Base-by-base conservation (phyloP, 2,329 filamentous ascomycete species). In the Xylaria sp. region DNA sequence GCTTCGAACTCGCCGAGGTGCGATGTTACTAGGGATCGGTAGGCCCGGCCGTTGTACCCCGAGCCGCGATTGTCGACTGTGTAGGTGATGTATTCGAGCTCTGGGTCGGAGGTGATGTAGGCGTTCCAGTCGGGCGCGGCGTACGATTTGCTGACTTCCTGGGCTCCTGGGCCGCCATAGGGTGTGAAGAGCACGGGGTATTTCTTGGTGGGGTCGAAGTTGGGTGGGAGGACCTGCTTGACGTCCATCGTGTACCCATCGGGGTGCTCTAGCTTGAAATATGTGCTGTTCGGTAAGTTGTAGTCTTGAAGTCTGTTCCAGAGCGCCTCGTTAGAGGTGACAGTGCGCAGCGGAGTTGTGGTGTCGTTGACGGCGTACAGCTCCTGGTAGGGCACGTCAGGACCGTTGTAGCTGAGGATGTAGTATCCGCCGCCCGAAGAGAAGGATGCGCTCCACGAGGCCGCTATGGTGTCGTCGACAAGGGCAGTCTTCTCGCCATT, bases 1-100 rank as follows among this genome's bases (percentile, higher is more conserved):
- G 88, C 82, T 71, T 91, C 89, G 2, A 89, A 80, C 33, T 82
- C 80, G 14, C 89, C 89, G 0, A 91, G 82, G 23, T 85, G 85
- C 2, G 79, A 79, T 0, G 85, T 78, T 0, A 91, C 87, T 1
- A 80, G 70, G 1, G 83, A 80, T 1, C 88, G 84, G 78, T 89
- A 91, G 1, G 78, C 80, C 15, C 89, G 86, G 4, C 89, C 89
- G 66, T 87, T 85, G 76, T 78, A 84, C 0, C 85, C 88, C 0
- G 88, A 90, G 42, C 89, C 89, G 2, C 89, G 86, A 73, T 88
- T 88, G 74, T 91, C 89, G 6, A 91, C 84, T 0, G 84, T 88
- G 74, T 87, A 85, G n/a, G 84, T 84, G 53, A 90, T 84, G 76
- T 86, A 91, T 71, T 89, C 81, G 0, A 91, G 83, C 64, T 90